A percentile compares a stretch with the other conserved stretches of the same genome.
Evolutionary conservation across 2,329 filamentous ascomycete species (phyloP).

Genomic region (Trichophyton simii): DNA sequence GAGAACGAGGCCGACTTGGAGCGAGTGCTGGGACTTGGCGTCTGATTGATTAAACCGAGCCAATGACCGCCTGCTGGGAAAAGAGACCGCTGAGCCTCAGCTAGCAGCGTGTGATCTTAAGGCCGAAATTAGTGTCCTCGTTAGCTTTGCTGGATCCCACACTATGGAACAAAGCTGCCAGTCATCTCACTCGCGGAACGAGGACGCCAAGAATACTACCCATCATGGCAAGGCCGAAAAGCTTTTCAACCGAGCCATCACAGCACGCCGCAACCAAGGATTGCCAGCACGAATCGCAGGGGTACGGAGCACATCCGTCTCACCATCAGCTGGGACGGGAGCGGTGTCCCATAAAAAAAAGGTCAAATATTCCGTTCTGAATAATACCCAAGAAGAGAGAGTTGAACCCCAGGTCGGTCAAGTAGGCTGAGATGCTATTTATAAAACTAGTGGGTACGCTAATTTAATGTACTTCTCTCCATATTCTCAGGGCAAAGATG

Average conservation of each 20-base stretch:
- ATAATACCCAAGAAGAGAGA: background rate
- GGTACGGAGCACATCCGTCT: background rate
- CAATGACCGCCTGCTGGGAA: background rate
- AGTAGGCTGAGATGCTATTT: background rate
- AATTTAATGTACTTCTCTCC: background rate
- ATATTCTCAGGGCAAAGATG: background rate
- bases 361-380: background rate
- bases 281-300: background rate
- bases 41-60: background rate
- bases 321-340: slow-evolving; percentile 1
- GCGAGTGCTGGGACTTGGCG: background rate
- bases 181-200: background rate
- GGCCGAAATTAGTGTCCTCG: background rate
- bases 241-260: background rate
- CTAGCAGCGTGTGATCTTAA: background rate
- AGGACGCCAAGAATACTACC: background rate
- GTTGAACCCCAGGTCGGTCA: background rate
- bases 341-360: background rate
- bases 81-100: background rate
- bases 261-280: background rate
- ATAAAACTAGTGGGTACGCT: slow-evolving; percentile 1
- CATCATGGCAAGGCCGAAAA: background rate
- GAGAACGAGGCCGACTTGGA: background rate
- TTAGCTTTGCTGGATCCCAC: background rate
- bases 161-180: background rate